Evolutionary conservation across 208 protist genomes (phyloP).

Genomic region (Acanthamoeba culbertsoni): DNA sequence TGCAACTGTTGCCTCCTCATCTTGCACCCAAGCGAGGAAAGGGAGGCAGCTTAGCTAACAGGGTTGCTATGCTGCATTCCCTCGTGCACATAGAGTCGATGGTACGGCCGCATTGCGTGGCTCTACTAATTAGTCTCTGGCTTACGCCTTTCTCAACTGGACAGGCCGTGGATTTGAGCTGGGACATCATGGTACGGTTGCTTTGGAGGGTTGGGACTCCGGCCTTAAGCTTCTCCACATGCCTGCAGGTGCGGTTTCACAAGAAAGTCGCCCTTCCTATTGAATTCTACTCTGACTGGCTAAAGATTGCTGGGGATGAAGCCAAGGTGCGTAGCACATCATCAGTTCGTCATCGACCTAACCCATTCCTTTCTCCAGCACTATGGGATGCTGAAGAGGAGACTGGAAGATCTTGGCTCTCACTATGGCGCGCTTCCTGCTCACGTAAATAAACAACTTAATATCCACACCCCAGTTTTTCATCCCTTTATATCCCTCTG

Average conservation of each 20-base stretch:
- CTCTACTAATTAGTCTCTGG: neutral
- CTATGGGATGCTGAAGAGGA: neutral
- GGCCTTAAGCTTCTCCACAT: neutral
- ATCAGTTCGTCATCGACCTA: neutral
- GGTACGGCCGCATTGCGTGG: neutral
- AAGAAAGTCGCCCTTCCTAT: neutral
- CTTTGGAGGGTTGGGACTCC: neutral
- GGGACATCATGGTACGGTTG: constrained; percentile 2
- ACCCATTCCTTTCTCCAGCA: neutral
- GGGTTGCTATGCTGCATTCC: neutral
- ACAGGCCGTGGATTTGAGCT: constrained; percentile 5
- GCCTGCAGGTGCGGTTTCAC: neutral
- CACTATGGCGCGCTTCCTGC: constrained; percentile 41
- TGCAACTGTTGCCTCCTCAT: neutral
- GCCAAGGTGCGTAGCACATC: constrained; percentile 10
- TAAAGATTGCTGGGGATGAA: constrained; percentile 35
- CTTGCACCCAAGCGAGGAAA: constrained; percentile 3
- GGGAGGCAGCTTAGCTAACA: constrained; percentile 7
- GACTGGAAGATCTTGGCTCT: constrained; percentile 1
- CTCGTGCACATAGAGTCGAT: constrained; percentile 57
- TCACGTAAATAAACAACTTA: neutral
- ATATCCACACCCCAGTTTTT: neutral
- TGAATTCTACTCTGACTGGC: constrained; percentile 39
- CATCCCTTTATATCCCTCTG: neutral
- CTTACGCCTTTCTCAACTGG: neutral